phyloP scores from a whole-genome alignment of 345 rosid species.

The Hirschfeldia incana region DNA sequence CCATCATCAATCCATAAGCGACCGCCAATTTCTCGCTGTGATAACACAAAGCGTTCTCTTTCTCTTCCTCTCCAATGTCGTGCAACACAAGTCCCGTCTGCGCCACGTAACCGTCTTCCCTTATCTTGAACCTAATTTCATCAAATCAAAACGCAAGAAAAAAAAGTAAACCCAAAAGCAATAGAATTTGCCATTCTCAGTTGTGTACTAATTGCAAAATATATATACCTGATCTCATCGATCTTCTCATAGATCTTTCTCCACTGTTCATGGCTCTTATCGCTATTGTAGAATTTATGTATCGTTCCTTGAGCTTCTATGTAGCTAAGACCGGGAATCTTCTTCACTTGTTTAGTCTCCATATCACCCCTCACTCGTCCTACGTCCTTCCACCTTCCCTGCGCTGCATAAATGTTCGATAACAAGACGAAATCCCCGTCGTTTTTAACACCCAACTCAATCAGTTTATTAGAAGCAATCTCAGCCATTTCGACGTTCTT shows the following conservation, averaged over 20 bases:
- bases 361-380: constrained; percentile 72
- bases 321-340: constrained; percentile 84
- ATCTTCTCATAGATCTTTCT: constrained; percentile 62
- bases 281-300: constrained; percentile 72
- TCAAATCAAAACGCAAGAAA: constrained; percentile 33
- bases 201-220: not conserved
- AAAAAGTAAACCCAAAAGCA: not conserved
- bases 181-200: not conserved
- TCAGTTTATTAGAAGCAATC: constrained; percentile 55
- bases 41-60: constrained; percentile 70
- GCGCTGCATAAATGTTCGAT: constrained; percentile 78
- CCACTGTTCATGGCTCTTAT: constrained; percentile 60
- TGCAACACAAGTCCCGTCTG: constrained; percentile 76
- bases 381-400: constrained; percentile 77
- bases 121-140: constrained; percentile 65
- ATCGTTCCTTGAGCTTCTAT: constrained; percentile 61
- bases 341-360: constrained; percentile 74
- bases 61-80: constrained; percentile 90
- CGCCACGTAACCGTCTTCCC: constrained; percentile 70
- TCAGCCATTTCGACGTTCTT: constrained; percentile 77
- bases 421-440: constrained; percentile 79
- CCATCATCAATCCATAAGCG: constrained; percentile 70
- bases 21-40: constrained; percentile 94
- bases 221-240: constrained; percentile 57
- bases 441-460: constrained; percentile 69